These are phyloP conservation scores for Crithidia acanthocephali DNA, from an alignment of 208 protist species.

Conservation along the genomic window DNA sequence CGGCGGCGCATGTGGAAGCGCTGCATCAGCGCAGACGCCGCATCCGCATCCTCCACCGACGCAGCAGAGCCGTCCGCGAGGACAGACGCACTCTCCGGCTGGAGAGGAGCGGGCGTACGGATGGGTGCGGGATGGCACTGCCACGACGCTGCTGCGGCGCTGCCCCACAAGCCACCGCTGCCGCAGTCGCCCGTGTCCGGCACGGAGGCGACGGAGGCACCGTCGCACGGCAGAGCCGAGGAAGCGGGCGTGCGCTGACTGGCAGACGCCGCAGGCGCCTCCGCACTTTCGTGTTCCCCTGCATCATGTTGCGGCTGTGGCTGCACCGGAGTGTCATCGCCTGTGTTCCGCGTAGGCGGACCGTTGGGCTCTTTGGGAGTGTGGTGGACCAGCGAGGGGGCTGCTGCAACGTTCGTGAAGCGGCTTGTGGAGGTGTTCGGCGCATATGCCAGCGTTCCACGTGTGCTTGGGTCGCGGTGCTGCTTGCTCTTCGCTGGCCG, in stretches of 20 bases:
- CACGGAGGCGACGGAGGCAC: constrained; percentile 3
- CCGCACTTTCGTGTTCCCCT: background rate
- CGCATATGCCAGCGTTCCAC: background rate
- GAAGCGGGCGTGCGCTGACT: constrained; percentile 2
- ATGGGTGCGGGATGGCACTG: background rate
- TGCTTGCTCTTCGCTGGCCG: constrained; percentile 1
- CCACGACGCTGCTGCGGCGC: constrained; percentile 12
- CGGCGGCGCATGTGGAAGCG: background rate
- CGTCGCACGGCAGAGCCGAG: background rate
- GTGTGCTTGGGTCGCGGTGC: background rate
- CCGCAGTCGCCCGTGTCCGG: background rate
- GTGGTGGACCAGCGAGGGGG: too few species aligned
- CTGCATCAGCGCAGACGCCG: background rate
- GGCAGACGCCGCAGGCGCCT: background rate
- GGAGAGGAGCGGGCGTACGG: background rate
- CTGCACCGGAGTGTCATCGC: too few species aligned
- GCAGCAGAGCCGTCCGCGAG: background rate
- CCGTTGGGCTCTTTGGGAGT: too few species aligned
- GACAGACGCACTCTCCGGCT: background rate
- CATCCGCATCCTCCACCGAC: background rate
- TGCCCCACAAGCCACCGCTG: constrained; percentile 1
- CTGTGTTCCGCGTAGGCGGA: too few species aligned
- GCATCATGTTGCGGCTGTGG: background rate
- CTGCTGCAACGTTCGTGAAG: background rate
- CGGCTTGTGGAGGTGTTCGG: background rate